Percentiles rank a stretch among this genome's conserved stretches.
phyloP scores from a whole-genome alignment of 1,284 basidiomycete genomes.

The Malassezia arunalokei region DNA sequence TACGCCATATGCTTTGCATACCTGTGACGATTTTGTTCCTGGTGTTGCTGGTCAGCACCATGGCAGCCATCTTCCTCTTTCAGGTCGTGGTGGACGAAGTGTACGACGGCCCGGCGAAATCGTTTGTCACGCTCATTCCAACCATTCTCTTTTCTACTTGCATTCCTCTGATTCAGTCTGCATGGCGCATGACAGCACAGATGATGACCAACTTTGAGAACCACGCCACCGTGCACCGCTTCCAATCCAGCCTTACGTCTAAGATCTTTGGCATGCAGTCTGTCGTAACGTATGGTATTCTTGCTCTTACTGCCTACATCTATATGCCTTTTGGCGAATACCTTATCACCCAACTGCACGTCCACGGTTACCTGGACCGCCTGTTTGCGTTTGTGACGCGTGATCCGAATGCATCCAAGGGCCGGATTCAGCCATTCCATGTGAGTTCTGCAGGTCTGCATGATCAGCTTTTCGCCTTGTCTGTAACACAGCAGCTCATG shows the following conservation, averaged over 20 bases:
- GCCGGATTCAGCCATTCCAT: constrained; percentile 34
- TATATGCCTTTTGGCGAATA: constrained; percentile 45
- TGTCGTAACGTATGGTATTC: constrained; percentile 65
- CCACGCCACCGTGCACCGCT: constrained; percentile 57
- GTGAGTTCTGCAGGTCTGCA: constrained; percentile 58
- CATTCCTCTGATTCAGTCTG: constrained; percentile 68
- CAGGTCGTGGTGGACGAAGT: constrained; percentile 45
- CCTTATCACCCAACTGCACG: constrained; percentile 33
- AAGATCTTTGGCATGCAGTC: constrained; percentile 83
- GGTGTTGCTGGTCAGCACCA: constrained; percentile 54
- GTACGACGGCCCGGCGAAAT: constrained; percentile 68
- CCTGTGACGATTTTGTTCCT: constrained; percentile 71
- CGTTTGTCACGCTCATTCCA: constrained; percentile 62
- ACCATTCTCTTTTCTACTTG: constrained; percentile 70
- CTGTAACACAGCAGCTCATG: constrained; percentile 78
- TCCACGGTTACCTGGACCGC: constrained; percentile 29
- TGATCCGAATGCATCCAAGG: constrained; percentile 22
- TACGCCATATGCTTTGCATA: constrained; percentile 61
- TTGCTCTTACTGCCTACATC: constrained; percentile 38
- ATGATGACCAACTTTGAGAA: constrained; percentile 71
- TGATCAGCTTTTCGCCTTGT: constrained; percentile 86
- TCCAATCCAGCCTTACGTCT: constrained; percentile 68
- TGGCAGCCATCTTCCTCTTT: constrained; percentile 46
- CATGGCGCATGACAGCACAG: constrained; percentile 62
- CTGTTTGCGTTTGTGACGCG: constrained; percentile 23